These are phyloP conservation scores for Fraxinus baroniana DNA, from an alignment of 305 asterid species.

Conservation along the genomic window DNA sequence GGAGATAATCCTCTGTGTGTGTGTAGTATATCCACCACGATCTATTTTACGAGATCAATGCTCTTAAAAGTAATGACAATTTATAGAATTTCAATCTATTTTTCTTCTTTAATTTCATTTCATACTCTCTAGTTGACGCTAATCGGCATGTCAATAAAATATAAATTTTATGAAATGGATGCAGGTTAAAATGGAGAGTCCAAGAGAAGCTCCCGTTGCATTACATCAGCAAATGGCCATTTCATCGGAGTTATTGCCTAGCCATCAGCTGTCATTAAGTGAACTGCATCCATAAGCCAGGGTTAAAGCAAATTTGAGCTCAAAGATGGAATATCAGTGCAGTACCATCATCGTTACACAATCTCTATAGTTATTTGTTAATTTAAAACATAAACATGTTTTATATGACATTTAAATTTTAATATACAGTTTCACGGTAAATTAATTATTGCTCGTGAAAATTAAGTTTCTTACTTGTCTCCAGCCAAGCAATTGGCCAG, in stretches of 20 bases:
- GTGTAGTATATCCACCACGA: background rate
- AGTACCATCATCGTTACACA: background rate
- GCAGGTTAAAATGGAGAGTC: constrained; percentile 37
- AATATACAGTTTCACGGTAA: background rate
- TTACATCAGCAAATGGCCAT: constrained; percentile 29
- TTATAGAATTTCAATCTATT: background rate
- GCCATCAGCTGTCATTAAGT: constrained; percentile 41
- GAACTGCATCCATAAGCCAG: constrained; percentile 37
- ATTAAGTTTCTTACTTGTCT: background rate
- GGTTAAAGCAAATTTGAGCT: background rate
- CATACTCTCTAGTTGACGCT: background rate
- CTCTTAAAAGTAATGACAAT: background rate
- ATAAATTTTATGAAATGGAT: background rate
- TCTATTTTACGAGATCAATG: background rate
- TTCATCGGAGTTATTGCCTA: constrained; percentile 30
- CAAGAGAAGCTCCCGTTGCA: constrained; percentile 25
- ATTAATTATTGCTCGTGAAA: background rate
- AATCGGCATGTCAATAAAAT: background rate
- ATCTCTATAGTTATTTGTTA: background rate
- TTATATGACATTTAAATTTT: background rate
- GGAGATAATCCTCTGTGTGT: too few relatives aligned
- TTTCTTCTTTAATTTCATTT: background rate
- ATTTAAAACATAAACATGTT: background rate
- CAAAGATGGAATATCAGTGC: background rate
- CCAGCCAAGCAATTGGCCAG: background rate